Evolutionary conservation across 2,329 filamentous ascomycete genomes (phyloP).

Genomic region (Diplocarpon rosae): DNA sequence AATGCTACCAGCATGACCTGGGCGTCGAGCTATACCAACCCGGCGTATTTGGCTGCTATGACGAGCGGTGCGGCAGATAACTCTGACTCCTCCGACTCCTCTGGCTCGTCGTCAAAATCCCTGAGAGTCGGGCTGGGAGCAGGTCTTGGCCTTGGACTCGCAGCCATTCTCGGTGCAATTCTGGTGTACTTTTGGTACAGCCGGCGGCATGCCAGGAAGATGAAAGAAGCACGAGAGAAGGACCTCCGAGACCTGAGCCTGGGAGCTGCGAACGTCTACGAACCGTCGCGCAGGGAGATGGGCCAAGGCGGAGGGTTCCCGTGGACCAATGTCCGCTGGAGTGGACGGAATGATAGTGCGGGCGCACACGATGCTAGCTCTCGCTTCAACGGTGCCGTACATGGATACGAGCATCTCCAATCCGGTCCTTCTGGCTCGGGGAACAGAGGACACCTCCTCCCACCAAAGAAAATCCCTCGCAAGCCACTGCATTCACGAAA

Average conservation of each 20-base stretch:
- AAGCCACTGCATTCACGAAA: conserved; percentile 29
- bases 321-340: conserved; percentile 21
- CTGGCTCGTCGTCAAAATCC: conserved; percentile 19
- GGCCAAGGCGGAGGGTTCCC: conserved; percentile 16
- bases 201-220: conserved; percentile 33
- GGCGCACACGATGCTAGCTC: conserved; percentile 7
- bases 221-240: conserved; percentile 37
- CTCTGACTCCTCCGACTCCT: conserved; percentile 18
- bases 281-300: conserved; percentile 14
- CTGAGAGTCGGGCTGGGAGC: conserved; percentile 50
- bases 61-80: conserved; percentile 13
- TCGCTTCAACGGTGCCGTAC: conserved; percentile 21
- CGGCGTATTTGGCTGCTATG: conserved; percentile 22
- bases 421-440: conserved; percentile 14
- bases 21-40: conserved; percentile 44
- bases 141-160: conserved; percentile 53
- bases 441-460: conserved; percentile 9
- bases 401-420: conserved; percentile 22
- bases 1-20: conserved; percentile 51
- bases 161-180: conserved; percentile 37
- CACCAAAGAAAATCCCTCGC: conserved; percentile 24
- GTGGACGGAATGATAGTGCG: conserved; percentile 10
- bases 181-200: conserved; percentile 39
- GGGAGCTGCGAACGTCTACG: conserved; percentile 15
- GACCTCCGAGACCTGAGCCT: conserved; percentile 41